Evolutionary conservation across 2,329 filamentous ascomycete genomes (phyloP), one percentile per base, ranked within the genome.

Genomic region (Claviceps humidiphila): DNA sequence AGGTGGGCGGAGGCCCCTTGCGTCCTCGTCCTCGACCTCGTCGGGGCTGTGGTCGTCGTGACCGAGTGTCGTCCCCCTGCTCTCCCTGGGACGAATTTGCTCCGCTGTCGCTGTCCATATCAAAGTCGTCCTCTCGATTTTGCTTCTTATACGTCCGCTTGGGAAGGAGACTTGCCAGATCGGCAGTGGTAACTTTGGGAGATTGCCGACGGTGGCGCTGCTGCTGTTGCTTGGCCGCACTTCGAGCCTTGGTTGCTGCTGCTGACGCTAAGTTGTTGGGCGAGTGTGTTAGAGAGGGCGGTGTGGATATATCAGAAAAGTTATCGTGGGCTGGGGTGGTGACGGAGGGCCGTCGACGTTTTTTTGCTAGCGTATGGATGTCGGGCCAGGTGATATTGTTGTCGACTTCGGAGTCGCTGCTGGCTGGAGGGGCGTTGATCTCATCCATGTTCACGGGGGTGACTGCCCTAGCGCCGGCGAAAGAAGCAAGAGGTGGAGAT

Each of bases 261-360:
- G 61, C 57, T 20, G 58, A 57, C 1, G 65, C 63, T 54, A 71
- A 74, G 58, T 84, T 34, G 9, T 34, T 83, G 37, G 81, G 81
- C 0, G 81, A 85, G 60, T 84, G 80, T 4, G 81, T 85, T 4
- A 85, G 69, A 0, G 81, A 84, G 0, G 81, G 81, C 0, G 80
- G 81, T 2, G 80, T 84, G 1, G 81, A 84, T 11, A 79, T 67
- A 46, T 80, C 74, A 0, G 77, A 80, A n/a, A 69, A 65, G 45
- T 53, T 65, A 45, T 53, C 54, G 30, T 63, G 63, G 17, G 64
- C 54, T 6, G 71, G 69, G 1, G 70, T 71, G 14, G 63, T 64
- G 14, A 64, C 56, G 2, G 69, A 69, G 5, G 60, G 64, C 4
- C 66, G 64, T 11, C 71, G 67, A 24, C 71, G 72, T 49, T 71